phyloP scores from a whole-genome alignment of 2,329 filamentous ascomycete genomes.

The Colletotrichum liriopes region DNA sequence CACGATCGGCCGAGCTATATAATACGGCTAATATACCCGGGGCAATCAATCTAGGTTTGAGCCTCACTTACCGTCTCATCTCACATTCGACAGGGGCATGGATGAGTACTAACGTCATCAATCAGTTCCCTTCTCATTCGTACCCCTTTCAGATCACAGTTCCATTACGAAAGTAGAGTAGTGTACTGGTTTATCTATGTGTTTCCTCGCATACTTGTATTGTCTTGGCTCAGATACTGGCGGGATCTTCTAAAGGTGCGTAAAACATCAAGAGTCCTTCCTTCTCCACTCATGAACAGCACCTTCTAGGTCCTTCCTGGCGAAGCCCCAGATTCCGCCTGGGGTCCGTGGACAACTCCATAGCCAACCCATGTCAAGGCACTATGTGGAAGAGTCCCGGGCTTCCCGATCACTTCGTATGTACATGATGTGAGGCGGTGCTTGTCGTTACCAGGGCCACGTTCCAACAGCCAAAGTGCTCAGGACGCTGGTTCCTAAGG shows the following conservation, averaged over 20 bases:
- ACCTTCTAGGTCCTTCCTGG: constrained; percentile 4
- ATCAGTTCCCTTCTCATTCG: not conserved
- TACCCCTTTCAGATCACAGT: not conserved
- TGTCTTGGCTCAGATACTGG: not conserved
- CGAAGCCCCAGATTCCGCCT: not conserved
- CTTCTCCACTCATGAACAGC: not conserved
- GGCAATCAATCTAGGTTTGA: constrained; percentile 16
- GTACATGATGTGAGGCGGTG: not conserved
- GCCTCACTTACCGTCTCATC: not conserved
- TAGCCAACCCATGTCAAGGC: not conserved
- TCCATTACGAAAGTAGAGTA: not conserved
- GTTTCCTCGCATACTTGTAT: not conserved
- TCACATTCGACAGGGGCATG: too few relatives aligned
- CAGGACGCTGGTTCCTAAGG: too few relatives aligned
- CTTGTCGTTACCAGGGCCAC: constrained; percentile 1
- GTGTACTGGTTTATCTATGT: too few relatives aligned
- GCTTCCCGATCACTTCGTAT: too few relatives aligned
- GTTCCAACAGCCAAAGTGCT: not conserved
- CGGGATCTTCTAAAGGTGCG: not conserved
- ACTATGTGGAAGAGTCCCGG: not conserved
- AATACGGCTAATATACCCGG: not conserved
- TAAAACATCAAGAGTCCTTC: not conserved
- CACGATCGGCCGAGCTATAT: not conserved
- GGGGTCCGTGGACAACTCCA: not conserved
- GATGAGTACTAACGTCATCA: not conserved